Evolutionary conservation across 164 flowering plant genomes (phyloP).

Genomic region (Buxus sempervirens): DNA sequence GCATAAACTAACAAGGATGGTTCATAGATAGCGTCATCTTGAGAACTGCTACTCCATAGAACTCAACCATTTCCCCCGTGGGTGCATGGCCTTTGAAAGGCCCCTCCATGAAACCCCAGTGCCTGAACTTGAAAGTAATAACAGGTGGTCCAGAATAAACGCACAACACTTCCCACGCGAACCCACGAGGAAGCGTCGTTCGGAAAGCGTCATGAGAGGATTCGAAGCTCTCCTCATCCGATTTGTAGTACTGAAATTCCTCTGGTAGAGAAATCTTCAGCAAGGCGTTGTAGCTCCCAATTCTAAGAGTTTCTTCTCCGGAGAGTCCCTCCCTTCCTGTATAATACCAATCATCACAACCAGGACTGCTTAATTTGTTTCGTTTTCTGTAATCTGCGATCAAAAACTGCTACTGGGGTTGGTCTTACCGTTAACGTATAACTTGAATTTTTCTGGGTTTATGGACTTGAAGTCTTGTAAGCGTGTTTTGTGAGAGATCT

Average conservation of each 20-base stretch:
- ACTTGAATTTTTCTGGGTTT: constrained; percentile 76
- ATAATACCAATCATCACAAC: not conserved
- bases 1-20: no score
- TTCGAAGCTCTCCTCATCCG: constrained; percentile 73
- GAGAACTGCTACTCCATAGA: constrained; percentile 57
- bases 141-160: constrained; percentile 85
- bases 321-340: constrained; percentile 76
- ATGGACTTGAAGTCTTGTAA: constrained; percentile 70
- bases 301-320: constrained; percentile 59
- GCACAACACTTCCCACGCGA: constrained; percentile 80
- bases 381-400: not conserved
- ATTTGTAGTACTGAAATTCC: constrained; percentile 64
- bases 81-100: constrained; percentile 82
- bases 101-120: constrained; percentile 93
- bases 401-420: not conserved
- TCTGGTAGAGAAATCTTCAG: constrained; percentile 65
- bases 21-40: no score
- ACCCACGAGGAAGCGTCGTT: constrained; percentile 74
- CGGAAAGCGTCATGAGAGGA: constrained; percentile 75
- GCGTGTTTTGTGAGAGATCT: constrained; percentile 73
- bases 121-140: constrained; percentile 77
- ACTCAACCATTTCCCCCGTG: constrained; percentile 69
- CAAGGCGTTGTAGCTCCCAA: constrained; percentile 88
- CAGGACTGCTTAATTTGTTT: not conserved
- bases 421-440: constrained; percentile 67